phyloP scores from a whole-genome alignment of 2,329 filamentous ascomycete species.

The Fusarium paranaense region DNA sequence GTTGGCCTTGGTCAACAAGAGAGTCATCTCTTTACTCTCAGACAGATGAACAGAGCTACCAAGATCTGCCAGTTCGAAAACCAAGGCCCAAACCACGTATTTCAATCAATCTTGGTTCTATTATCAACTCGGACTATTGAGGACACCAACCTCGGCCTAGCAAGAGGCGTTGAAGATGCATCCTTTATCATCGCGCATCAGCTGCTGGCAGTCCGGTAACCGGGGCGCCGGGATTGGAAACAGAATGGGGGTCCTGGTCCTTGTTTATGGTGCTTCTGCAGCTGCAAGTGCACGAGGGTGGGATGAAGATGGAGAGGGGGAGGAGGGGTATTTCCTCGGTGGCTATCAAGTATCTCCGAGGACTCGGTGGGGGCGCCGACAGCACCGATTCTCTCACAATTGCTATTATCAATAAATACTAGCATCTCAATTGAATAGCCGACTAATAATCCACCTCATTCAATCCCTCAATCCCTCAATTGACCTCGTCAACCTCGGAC shows the following conservation, averaged over 20 bases:
- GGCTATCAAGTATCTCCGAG: background rate
- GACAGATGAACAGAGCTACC: background rate
- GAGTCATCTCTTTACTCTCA: background rate
- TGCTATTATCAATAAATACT: background rate
- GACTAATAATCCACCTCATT: background rate
- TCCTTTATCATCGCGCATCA: background rate
- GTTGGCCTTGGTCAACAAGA: background rate
- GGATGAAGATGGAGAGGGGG: background rate
- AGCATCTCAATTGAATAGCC: background rate
- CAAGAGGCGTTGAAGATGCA: background rate
- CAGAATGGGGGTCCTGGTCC: background rate
- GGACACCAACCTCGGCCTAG: background rate
- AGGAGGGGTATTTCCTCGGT: background rate
- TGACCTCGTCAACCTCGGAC: constrained; percentile 7
- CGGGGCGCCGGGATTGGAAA: background rate
- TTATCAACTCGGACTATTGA: background rate
- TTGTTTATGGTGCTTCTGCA: constrained; percentile 1
- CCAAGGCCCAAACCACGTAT: background rate
- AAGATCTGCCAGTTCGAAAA: background rate
- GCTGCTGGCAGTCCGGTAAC: background rate
- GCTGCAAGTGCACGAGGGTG: background rate
- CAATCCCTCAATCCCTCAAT: background rate
- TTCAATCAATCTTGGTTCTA: background rate
- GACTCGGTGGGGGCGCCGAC: background rate
- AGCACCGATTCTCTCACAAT: background rate